Percentiles rank a stretch among this genome's conserved stretches.
These are phyloP conservation scores for Ustilago crameri DNA, from an alignment of 1,284 basidiomycete genomes.

Conservation along the genomic window DNA sequence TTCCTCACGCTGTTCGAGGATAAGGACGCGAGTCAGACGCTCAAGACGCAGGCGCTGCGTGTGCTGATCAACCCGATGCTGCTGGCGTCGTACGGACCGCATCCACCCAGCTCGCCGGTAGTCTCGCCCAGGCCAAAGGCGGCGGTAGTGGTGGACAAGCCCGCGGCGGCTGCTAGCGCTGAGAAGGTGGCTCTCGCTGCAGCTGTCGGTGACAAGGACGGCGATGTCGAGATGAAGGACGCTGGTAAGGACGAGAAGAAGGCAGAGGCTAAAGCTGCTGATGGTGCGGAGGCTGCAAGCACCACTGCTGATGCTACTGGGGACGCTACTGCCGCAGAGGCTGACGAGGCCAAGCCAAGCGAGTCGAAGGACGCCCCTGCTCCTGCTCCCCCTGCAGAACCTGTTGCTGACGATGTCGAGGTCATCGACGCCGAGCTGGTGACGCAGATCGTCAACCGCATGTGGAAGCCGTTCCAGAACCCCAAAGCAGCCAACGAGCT, in stretches of 20 bases:
- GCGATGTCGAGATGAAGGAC: slow-evolving; percentile 65
- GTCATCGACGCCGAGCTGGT: slow-evolving; percentile 78
- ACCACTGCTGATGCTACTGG: slow-evolving; percentile 3
- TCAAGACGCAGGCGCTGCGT: slow-evolving; percentile 88
- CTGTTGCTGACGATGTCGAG: slow-evolving; percentile 21
- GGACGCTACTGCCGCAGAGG: slow-evolving; percentile 5
- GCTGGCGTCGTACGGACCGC: slow-evolving; percentile 75
- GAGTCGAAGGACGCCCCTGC: slow-evolving; percentile 60
- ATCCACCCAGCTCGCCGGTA: slow-evolving; percentile 22
- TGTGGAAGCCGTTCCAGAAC: slow-evolving; percentile 83
- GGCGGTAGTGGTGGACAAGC: slow-evolving; percentile 4
- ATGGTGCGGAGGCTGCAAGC: slow-evolving; percentile 4
- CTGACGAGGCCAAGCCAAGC: slow-evolving; percentile 25
- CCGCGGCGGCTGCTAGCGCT: slow-evolving; percentile 1
- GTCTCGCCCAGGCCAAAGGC: slow-evolving; percentile 22
- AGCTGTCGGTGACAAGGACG: slow-evolving; percentile 69
- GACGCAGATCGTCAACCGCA: slow-evolving; percentile 76
- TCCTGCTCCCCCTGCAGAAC: slow-evolving; percentile 47
- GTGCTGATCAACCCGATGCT: slow-evolving; percentile 90
- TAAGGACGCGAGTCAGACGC: slow-evolving; percentile 75
- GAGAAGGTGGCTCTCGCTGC: not conserved
- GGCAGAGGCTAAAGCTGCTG: slow-evolving; percentile 11
- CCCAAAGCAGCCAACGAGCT: slow-evolving; percentile 61
- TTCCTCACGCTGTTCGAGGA: slow-evolving; percentile 88
- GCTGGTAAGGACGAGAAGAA: slow-evolving; percentile 19